Evolutionary conservation across 192 early-diverging fungal genomes (phyloP).

Genomic region (Dissophora ornata): DNA sequence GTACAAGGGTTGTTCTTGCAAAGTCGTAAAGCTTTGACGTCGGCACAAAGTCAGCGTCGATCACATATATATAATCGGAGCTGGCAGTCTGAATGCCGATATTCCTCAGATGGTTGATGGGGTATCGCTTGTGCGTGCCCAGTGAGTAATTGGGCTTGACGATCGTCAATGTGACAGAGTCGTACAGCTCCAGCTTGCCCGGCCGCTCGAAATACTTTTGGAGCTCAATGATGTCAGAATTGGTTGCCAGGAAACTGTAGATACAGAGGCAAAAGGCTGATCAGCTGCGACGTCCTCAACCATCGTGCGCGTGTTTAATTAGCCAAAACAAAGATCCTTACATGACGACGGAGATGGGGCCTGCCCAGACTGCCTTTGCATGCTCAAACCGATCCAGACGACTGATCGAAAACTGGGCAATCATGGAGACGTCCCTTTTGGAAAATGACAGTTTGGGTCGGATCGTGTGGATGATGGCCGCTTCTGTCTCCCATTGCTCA

Average conservation of each 20-base stretch:
- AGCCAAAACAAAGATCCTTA: constrained; percentile 1
- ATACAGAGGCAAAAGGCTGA: background rate
- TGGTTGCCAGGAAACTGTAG: constrained; percentile 57
- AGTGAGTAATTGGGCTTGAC: constrained; percentile 60
- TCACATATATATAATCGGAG: constrained; percentile 61
- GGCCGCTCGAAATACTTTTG: constrained; percentile 49
- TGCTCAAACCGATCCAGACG: constrained; percentile 59
- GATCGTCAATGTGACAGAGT: constrained; percentile 37
- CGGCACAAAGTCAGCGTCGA: constrained; percentile 68
- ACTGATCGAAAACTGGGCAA: constrained; percentile 66
- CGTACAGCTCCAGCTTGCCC: constrained; percentile 32
- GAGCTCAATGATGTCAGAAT: constrained; percentile 54
- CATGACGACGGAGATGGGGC: constrained; percentile 62
- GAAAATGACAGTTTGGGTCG: constrained; percentile 14
- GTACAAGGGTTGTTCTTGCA: constrained; percentile 23
- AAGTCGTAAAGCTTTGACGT: constrained; percentile 50
- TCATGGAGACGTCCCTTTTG: constrained; percentile 52
- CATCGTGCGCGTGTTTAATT: background rate
- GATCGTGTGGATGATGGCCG: constrained; percentile 36
- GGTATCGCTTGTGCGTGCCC: constrained; percentile 54
- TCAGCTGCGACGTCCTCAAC: background rate
- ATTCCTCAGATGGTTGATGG: constrained; percentile 65
- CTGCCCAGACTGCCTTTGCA: constrained; percentile 56
- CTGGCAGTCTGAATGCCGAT: constrained; percentile 52
- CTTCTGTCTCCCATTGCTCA: constrained; percentile 14